Base-by-base conservation (phyloP, 2,329 filamentous ascomycete species). In the Colletotrichum filicis region DNA sequence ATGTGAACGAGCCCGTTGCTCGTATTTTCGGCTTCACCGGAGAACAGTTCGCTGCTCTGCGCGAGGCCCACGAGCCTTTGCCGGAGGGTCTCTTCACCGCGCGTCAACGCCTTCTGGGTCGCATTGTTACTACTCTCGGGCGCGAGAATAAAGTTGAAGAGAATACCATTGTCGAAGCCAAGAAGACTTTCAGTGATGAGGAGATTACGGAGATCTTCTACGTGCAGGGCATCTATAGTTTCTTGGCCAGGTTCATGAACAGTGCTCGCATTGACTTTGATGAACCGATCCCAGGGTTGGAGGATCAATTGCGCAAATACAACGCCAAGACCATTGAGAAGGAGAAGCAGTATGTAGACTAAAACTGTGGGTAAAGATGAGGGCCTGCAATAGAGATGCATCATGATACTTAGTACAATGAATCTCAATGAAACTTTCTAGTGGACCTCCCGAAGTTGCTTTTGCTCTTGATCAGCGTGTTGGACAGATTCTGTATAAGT, bases 1-100 rank as follows among this genome's bases (percentile, higher is more conserved):
- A 78, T 19, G 76, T 78, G 72, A 78, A 78, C 63, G 68, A 72
- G 28, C 76, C 76, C 14, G 76, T 78, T 6, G 76, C 76, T 4
- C 68, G 68, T 9, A 62, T 76, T 53, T 76, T 74, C 65, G 70
- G 74, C 53, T 67, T 77, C 8, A 37, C 71, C 59, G 63, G 59
- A 1, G 68, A 70, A 12, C 68, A 75, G 26, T 66, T 76, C 1
- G 66, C 64, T 2, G 73, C 72, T 5, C 64, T 77, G 4, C 70
- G 72, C 56, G 49, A 59, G 42, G 66, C 46, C 16, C 46, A 68
- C 1, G 59, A 55, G 11, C 58, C 37, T 14, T 59, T 68, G 46
- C 52, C 64, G 14, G 35, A 64, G 4, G 22, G 16, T 12, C 49
- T 66, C 9, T 76, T 74, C 35, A 68, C 73, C 16, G 60, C 52